Conservation (phyloP, 2,329 filamentous ascomycete species). For the Aureobasidium pullulans region DNA sequence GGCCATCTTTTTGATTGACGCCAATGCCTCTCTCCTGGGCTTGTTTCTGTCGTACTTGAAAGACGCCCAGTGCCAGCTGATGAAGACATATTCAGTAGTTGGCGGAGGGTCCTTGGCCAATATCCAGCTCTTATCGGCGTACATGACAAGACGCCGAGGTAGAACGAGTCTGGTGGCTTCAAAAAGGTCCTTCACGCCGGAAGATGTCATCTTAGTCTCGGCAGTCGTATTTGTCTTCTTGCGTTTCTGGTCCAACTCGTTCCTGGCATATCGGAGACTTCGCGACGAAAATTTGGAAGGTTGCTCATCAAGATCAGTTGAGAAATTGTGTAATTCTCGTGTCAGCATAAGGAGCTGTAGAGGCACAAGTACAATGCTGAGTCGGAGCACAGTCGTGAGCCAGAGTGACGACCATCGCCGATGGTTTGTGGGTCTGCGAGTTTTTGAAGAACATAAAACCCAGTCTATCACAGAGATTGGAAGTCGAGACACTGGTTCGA, state of each 20-base stretch:
- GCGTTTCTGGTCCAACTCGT: neutral
- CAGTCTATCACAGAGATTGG: neutral
- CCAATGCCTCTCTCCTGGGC: neutral
- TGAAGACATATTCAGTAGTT: neutral
- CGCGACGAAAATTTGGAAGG: neutral
- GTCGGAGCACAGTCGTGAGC: neutral
- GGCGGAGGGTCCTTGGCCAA: neutral
- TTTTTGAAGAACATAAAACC: neutral
- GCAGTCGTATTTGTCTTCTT: neutral
- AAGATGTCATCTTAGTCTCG: too few species aligned
- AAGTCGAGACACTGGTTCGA: neutral
- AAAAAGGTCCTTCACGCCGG: neutral
- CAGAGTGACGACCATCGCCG: neutral
- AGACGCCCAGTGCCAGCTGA: conserved; percentile 5
- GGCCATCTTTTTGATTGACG: neutral
- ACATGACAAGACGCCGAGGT: neutral
- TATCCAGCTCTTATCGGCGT: neutral
- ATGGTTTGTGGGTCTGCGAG: neutral
- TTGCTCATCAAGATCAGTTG: too few species aligned
- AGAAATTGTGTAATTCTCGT: neutral
- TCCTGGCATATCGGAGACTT: neutral
- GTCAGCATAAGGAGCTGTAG: neutral
- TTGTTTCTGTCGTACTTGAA: neutral
- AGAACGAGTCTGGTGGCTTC: neutral
- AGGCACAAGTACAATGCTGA: neutral